Percentiles rank a stretch among this genome's conserved stretches.
Conservation (phyloP, 23 red algal species). For the Gracilariopsis chorda region DNA sequence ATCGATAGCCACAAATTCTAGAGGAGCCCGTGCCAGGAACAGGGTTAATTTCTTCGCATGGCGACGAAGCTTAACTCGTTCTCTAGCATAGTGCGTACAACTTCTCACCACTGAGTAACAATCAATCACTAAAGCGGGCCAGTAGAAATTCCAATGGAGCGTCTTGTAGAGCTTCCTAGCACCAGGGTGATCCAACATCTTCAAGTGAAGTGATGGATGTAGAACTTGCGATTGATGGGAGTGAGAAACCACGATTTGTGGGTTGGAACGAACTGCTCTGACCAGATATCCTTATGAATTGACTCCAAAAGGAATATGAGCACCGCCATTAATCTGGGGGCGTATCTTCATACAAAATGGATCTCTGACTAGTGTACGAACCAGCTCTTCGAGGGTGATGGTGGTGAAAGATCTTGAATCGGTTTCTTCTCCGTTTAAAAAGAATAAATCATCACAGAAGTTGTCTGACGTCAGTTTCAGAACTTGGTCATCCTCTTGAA, state of each 20-base stretch:
- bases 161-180: background rate
- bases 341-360: background rate
- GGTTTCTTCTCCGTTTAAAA: no score
- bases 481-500: no score
- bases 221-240: background rate
- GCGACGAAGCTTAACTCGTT: conserved; percentile 8
- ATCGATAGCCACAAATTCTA: background rate
- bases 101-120: background rate
- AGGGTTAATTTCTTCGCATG: background rate
- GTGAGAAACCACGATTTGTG: background rate
- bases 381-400: background rate
- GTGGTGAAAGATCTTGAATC: no score
- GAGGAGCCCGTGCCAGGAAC: background rate
- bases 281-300: background rate
- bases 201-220: background rate
- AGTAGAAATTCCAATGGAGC: background rate
- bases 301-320: background rate
- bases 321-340: background rate
- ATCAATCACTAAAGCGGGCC: background rate
- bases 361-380: background rate
- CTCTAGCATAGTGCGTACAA: background rate
- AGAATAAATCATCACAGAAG: no score
- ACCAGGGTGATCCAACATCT: background rate
- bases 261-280: background rate
- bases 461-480: no score